phyloP scores from a whole-genome alignment of 495 filamentous ascomycete species.

The Physcia stellaris region DNA sequence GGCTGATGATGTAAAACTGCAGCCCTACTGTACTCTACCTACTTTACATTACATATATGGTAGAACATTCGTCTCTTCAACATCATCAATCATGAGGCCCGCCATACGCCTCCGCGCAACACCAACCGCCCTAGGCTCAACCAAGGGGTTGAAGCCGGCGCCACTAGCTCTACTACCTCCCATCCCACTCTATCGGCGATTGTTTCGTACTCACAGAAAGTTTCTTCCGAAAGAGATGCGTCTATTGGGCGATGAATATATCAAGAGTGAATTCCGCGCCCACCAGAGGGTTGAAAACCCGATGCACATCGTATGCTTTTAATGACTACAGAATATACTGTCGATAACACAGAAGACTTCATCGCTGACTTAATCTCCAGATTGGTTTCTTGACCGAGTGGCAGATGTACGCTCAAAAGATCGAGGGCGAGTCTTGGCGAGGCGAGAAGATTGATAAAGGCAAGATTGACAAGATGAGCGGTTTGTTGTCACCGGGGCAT shows the following conservation, averaged over 20 bases:
- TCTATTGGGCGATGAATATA: slow-evolving; percentile 74
- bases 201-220: slow-evolving; percentile 75
- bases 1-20: neutral
- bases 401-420: slow-evolving; percentile 82
- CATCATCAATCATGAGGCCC: slow-evolving; percentile 19
- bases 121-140: slow-evolving; percentile 32
- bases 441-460: slow-evolving; percentile 45
- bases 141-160: slow-evolving; percentile 39
- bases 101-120: slow-evolving; percentile 30
- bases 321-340: too few species aligned
- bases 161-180: slow-evolving; percentile 76
- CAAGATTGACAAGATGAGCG: slow-evolving; percentile 69
- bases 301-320: slow-evolving; percentile 72
- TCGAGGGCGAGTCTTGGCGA: slow-evolving; percentile 75
- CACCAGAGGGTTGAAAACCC: slow-evolving; percentile 81
- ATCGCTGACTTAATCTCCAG: too few species aligned
- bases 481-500: slow-evolving; percentile 34
- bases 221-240: slow-evolving; percentile 61
- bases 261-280: slow-evolving; percentile 80
- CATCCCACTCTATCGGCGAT: slow-evolving; percentile 73
- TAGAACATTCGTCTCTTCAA: slow-evolving; percentile 9
- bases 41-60: neutral
- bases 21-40: neutral
- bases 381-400: slow-evolving; percentile 93
- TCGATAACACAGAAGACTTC: neutral